phyloP scores from a whole-genome alignment of 2,329 filamentous ascomycete genomes.

The Aspergillus novofumigatus region DNA sequence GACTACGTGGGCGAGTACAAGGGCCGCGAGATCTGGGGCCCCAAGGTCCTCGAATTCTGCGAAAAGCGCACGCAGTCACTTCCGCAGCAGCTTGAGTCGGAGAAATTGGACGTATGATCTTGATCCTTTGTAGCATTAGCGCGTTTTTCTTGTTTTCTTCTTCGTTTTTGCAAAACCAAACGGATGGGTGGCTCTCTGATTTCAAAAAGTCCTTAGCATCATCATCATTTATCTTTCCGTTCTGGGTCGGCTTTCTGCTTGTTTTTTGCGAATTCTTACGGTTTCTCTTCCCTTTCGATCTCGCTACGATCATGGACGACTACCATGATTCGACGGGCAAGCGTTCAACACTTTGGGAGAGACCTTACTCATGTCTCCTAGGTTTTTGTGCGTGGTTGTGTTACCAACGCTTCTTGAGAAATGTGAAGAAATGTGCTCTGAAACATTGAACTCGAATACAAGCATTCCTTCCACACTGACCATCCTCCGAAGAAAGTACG shows the following conservation, averaged over 20 bases:
- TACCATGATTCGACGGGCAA: not conserved
- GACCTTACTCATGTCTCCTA: not conserved
- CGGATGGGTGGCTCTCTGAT: constrained; percentile 24
- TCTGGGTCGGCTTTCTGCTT: not conserved
- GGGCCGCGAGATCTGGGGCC: constrained; percentile 42
- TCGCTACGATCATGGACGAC: not conserved
- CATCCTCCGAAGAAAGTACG: too few relatives aligned
- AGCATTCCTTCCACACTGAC: not conserved
- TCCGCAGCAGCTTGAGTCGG: not conserved
- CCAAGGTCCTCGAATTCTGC: constrained; percentile 35
- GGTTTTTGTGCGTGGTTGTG: not conserved
- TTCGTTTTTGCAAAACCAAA: not conserved
- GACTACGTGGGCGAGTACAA: constrained; percentile 44
- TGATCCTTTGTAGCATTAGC: constrained; percentile 14
- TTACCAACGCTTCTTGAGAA: not conserved
- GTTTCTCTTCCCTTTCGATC: not conserved
- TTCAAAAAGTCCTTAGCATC: constrained; percentile 11
- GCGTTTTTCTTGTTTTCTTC: not conserved
- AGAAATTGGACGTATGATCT: constrained; percentile 15
- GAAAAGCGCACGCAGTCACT: constrained; percentile 17
- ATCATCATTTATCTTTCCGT: constrained; percentile 1
- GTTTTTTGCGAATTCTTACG: too few relatives aligned
- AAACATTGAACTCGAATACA: not conserved
- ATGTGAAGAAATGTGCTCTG: not conserved
- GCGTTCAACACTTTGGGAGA: too few relatives aligned